Percentiles rank a stretch among this genome's conserved stretches.
These are phyloP conservation scores for Rhazya stricta DNA, from an alignment of 257 asterid species.

Conservation along the genomic window DNA sequence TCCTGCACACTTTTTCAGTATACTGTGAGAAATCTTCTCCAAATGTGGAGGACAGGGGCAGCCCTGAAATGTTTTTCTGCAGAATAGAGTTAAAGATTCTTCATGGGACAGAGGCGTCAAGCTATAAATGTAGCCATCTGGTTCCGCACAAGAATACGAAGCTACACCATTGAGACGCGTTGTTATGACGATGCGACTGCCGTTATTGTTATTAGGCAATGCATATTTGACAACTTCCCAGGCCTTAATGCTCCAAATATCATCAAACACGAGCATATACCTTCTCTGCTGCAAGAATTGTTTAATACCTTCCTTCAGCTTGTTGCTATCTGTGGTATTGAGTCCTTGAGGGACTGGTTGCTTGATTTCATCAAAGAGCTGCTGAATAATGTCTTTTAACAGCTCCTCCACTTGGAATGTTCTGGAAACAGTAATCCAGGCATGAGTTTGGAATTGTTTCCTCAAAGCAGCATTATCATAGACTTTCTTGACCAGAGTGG, in stretches of 20 bases:
- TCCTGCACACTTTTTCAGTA: conserved; percentile 24
- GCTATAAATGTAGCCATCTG: background rate
- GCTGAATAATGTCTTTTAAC: conserved; percentile 12
- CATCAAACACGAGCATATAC: conserved; percentile 19
- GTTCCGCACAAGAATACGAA: background rate
- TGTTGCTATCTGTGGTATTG: background rate
- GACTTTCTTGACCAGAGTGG: conserved; percentile 5
- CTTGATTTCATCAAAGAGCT: conserved; percentile 11
- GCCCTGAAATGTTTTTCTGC: conserved; percentile 17
- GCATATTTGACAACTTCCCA: conserved; percentile 14
- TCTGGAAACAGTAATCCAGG: conserved; percentile 4
- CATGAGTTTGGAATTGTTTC: conserved; percentile 1
- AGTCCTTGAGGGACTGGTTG: conserved; percentile 4
- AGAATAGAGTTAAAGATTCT: conserved; percentile 20
- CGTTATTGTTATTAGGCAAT: conserved; percentile 12
- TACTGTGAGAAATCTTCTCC: background rate
- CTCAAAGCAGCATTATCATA: conserved; percentile 2
- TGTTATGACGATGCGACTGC: conserved; percentile 21
- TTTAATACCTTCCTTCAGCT: conserved; percentile 6
- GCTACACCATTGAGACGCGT: conserved; percentile 10
- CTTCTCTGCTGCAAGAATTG: conserved; percentile 13
- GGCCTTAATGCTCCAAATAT: conserved; percentile 7
- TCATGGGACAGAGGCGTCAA: conserved; percentile 11
- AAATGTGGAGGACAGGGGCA: conserved; percentile 18
- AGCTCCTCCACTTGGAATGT: conserved; percentile 16